Conservation (phyloP, 257 asterid genomes). For the Jaltomata sinuosa region DNA sequence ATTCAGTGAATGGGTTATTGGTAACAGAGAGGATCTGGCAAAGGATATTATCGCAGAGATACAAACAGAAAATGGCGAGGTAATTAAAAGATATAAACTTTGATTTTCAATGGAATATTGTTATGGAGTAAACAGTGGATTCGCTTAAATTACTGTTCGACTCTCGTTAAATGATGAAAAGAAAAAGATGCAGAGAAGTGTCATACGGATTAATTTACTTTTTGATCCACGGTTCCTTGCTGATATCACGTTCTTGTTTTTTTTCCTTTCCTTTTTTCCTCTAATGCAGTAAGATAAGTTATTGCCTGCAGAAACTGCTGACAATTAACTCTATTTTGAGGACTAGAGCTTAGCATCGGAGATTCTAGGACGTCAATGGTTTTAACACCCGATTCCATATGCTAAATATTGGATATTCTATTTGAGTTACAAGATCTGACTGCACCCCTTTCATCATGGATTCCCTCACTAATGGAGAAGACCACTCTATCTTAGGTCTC, state of each 20-base stretch:
- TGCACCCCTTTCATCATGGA: not conserved
- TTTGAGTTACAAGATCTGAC: not conserved
- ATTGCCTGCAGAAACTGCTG: not conserved
- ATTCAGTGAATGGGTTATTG: constrained; percentile 98
- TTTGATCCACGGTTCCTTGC: not conserved
- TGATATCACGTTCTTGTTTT: not conserved
- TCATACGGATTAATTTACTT: not conserved
- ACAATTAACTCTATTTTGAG: not conserved
- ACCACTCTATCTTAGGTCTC: not conserved
- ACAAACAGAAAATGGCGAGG: constrained; percentile 98
- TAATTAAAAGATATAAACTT: constrained; percentile 21
- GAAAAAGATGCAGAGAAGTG: not conserved
- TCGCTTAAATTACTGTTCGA: not conserved
- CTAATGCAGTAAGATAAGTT: not conserved
- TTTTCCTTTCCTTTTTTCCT: not conserved
- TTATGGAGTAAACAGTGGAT: not conserved
- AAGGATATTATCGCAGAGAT: constrained; percentile 85
- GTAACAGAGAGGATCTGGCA: constrained; percentile 89
- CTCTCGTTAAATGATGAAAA: not conserved
- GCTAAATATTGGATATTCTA: not conserved
- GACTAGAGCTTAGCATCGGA: not conserved
- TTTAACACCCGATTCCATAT: not conserved
- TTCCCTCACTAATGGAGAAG: not conserved
- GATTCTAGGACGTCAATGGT: not conserved
- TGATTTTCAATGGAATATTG: not conserved